phyloP scores from a whole-genome alignment of 2,329 filamentous ascomycete genomes.

The Botrytis fragariae region DNA sequence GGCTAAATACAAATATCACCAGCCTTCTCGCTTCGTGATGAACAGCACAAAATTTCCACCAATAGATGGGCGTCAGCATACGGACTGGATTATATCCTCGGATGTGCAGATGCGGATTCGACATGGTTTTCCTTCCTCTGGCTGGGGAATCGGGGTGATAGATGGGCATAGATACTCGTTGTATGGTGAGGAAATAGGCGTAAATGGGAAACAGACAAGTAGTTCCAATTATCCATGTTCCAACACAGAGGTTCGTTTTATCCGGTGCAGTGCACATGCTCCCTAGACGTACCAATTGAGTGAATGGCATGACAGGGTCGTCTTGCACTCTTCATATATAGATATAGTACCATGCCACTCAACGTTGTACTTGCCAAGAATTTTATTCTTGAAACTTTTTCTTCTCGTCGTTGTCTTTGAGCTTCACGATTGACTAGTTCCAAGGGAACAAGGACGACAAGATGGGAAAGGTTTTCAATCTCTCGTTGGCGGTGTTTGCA shows the following conservation, averaged over 20 bases:
- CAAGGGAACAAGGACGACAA: background rate
- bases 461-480: conserved; percentile 45
- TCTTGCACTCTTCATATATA: conserved; percentile 8
- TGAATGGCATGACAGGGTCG: background rate
- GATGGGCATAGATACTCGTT: background rate
- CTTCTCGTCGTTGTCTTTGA: background rate
- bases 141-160: background rate
- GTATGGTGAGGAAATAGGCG: background rate
- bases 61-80: background rate
- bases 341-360: conserved; percentile 13
- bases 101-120: background rate
- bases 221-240: conserved; percentile 10
- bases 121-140: background rate
- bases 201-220: background rate
- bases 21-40: background rate
- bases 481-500: conserved; percentile 44
- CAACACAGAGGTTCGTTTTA: conserved; percentile 13
- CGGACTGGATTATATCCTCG: background rate
- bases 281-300: background rate
- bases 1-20: conserved; percentile 8
- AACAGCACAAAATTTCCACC: background rate
- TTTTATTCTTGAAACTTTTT: background rate
- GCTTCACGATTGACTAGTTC: background rate
- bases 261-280: conserved; percentile 8
- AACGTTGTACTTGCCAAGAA: background rate